Base-by-base conservation (phyloP, 768 basidiomycete species). In the Tulasnella sp. region DNA sequence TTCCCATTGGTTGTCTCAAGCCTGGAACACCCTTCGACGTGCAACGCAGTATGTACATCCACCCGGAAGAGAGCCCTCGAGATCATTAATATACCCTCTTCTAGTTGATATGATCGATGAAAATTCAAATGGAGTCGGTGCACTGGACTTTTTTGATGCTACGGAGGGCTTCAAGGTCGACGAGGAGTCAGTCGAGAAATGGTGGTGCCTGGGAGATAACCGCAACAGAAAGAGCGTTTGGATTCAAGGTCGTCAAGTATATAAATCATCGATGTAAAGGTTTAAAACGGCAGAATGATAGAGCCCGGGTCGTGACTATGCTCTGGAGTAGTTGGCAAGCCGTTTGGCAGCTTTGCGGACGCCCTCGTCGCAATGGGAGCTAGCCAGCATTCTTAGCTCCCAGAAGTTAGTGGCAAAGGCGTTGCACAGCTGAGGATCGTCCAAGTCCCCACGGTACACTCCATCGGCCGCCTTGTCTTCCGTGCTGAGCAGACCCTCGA, bases 381-480 rank as follows among this genome's bases (percentile, higher is more conserved):
- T 82, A 66, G 92, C 84, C 73, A 89, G 80, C 74, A 89, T 81
- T 2, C 78, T 76, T 71, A 95, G 80, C 81, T 99, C 97, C 86
- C 89, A 98, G 76, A 94, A 89, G 62, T 87, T 90, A 37, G 92
- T 89, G 64, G 88, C 91, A 77, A 96, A 93, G 40, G 93, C 86
- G 79, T 89, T 87, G 76, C 86, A 86, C 36, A 94, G 82, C 77
- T 93, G 89, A 64, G 95, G 95, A 81, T 98, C 95, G 77, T 96
- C 91, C 59, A 96, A 82, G 68, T 94, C 89, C 0, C 90, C 85
- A 34, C 89, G 86, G 80, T 95, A 97, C 35, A 92, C 83, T 3
- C 97, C 97, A 79, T 95, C 90, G 68, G 84, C 85, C 37, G 86
- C 86, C 72, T 94, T 84, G 80, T 98, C 97, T 75, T 94, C 93